Percentiles rank a stretch among this genome's conserved stretches.
Conservation (phyloP, 2,329 filamentous ascomycete species). For the Sarocladiaceae sp. region DNA sequence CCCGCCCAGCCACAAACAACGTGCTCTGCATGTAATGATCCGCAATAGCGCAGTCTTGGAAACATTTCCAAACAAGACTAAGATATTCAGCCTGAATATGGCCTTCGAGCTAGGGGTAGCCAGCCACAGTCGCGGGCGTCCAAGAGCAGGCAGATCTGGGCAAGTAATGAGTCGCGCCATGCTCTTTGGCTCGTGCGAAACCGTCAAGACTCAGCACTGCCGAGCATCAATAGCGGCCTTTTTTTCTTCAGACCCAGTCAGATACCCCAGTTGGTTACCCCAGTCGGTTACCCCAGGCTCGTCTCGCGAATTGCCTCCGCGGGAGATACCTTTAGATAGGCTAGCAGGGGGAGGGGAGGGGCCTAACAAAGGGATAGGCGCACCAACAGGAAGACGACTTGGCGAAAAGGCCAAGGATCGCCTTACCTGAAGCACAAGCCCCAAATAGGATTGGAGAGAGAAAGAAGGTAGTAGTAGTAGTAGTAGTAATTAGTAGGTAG, state of each 20-base stretch:
- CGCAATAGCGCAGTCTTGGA: neutral
- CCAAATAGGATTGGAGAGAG: neutral
- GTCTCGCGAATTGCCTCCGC: too few relatives aligned
- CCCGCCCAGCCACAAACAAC: too few relatives aligned
- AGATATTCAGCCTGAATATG: neutral
- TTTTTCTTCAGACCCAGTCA: too few relatives aligned
- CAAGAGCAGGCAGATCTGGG: too few relatives aligned
- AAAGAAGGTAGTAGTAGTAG: neutral
- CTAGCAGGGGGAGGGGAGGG: neutral
- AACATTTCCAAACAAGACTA: neutral
- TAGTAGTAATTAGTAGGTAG: neutral
- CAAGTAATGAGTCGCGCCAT: too few relatives aligned
- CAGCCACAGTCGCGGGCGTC: too few relatives aligned
- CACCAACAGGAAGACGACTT: neutral
- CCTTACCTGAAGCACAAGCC: neutral
- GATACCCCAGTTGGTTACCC: too few relatives aligned
- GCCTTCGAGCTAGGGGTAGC: too few relatives aligned
- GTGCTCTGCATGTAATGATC: too few relatives aligned
- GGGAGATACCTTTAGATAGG: too few relatives aligned
- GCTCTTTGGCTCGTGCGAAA: neutral
- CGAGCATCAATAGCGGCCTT: neutral
- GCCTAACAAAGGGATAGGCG: neutral
- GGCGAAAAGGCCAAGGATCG: neutral
- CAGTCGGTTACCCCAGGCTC: too few relatives aligned
- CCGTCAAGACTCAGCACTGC: too few relatives aligned